These are phyloP conservation scores for Tuber melanosporum DNA, from an alignment of 495 filamentous ascomycete species.

Conservation along the genomic window DNA sequence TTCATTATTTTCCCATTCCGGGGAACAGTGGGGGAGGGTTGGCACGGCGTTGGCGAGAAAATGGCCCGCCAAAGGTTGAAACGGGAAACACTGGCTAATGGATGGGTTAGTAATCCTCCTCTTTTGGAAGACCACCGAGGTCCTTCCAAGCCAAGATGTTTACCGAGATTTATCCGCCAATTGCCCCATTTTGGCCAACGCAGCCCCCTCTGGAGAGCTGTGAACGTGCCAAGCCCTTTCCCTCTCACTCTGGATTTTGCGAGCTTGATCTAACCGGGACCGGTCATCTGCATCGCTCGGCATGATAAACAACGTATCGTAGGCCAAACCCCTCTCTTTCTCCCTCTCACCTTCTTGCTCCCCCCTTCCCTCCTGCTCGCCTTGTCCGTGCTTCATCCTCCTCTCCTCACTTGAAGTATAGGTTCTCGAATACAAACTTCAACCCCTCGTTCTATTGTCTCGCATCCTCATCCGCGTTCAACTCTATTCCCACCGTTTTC, in stretches of 20 bases:
- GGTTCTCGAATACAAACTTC: background rate
- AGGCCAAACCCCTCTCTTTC: slow-evolving; percentile 46
- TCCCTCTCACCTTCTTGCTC: slow-evolving; percentile 48
- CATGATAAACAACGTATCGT: slow-evolving; percentile 52
- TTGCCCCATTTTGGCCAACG: background rate
- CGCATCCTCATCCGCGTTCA: slow-evolving; percentile 12
- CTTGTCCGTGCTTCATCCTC: background rate
- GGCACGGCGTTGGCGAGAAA: background rate
- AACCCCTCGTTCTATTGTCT: slow-evolving; percentile 16
- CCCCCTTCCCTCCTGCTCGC: slow-evolving; percentile 42
- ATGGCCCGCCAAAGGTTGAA: background rate
- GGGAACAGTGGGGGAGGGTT: background rate
- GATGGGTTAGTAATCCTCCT: background rate
- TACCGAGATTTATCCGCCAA: background rate
- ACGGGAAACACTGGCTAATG: background rate
- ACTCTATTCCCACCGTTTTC: slow-evolving; percentile 6
- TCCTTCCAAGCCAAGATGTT: background rate
- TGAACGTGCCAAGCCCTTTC: background rate
- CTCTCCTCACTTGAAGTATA: slow-evolving; percentile 5
- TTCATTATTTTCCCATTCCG: background rate
- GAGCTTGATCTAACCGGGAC: slow-evolving; percentile 2
- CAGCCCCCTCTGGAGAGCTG: background rate
- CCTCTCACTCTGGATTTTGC: background rate
- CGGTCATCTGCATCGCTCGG: slow-evolving; percentile 17
- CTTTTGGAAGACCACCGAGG: background rate